Percentiles rank a stretch among this genome's conserved stretches.
Evolutionary conservation across 2,329 filamentous ascomycete genomes (phyloP).

Genomic region (Leptodontidium sp.): DNA sequence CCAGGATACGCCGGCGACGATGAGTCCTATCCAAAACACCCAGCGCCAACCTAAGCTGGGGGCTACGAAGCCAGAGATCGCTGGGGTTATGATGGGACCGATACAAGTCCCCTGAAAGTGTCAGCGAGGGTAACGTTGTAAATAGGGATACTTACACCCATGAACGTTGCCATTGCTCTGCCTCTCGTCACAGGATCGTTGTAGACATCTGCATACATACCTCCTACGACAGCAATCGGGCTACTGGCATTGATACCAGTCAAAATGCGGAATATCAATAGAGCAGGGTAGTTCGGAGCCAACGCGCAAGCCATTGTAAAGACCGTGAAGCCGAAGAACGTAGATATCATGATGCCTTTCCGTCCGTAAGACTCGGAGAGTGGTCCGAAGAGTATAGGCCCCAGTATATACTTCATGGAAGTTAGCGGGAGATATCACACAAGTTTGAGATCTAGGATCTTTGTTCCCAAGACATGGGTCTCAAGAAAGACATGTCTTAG

Average conservation of each 20-base stretch:
- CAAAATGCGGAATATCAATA: conserved; percentile 70
- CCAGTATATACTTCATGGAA: conserved; percentile 55
- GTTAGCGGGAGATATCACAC: too few relatives aligned
- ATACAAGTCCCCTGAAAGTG: conserved; percentile 63
- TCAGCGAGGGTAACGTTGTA: conserved; percentile 16
- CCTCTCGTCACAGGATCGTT: conserved; percentile 63
- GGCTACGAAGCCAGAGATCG: conserved; percentile 67
- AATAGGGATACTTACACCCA: conserved; percentile 56
- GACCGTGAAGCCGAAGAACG: conserved; percentile 73
- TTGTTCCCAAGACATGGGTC: too few relatives aligned
- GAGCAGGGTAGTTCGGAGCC: conserved; percentile 65
- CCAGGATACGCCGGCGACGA: conserved; percentile 69
- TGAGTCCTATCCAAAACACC: conserved; percentile 68
- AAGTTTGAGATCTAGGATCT: too few relatives aligned
- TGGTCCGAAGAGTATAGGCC: conserved; percentile 69
- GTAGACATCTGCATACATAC: conserved; percentile 73
- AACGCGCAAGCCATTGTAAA: conserved; percentile 71
- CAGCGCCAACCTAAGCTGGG: conserved; percentile 66
- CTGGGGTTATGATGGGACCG: conserved; percentile 68
- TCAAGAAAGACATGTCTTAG: too few relatives aligned
- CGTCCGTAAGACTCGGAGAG: conserved; percentile 71
- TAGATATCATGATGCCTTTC: conserved; percentile 65
- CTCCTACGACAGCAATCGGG: conserved; percentile 68
- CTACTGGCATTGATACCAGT: conserved; percentile 65
- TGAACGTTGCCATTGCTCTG: conserved; percentile 68